Conservation (phyloP, 352 stramenopile species). For the Pythium rhizo-oryzae region DNA sequence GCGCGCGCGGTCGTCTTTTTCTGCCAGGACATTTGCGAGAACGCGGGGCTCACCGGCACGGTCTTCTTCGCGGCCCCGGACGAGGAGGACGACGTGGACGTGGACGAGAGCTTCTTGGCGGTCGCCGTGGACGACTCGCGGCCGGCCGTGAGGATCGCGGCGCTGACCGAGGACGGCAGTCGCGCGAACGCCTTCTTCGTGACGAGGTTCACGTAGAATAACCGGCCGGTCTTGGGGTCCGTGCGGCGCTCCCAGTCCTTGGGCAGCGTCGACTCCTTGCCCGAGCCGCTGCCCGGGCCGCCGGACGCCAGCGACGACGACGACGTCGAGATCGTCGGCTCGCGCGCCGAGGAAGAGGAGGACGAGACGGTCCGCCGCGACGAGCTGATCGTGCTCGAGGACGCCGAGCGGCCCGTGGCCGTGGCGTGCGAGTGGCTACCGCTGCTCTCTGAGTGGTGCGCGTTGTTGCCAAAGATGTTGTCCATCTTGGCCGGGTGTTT, state of each 20-base stretch:
- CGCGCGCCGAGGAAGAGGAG: constrained; percentile 26
- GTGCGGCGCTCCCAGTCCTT: constrained; percentile 82
- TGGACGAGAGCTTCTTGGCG: constrained; percentile 27
- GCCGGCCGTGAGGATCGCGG: constrained; percentile 61
- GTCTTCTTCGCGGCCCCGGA: constrained; percentile 35
- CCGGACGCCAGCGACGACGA: constrained; percentile 7
- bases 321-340: constrained; percentile 39
- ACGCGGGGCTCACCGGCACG: constrained; percentile 71
- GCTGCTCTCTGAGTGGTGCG: constrained; percentile 16
- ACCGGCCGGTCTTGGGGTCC: constrained; percentile 73
- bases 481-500: constrained; percentile 66
- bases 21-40: constrained; percentile 87
- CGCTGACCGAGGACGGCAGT: constrained; percentile 72
- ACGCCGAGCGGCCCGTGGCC: constrained; percentile 12
- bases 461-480: constrained; percentile 59
- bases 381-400: constrained; percentile 1
- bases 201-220: constrained; percentile 85
- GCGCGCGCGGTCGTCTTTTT: constrained; percentile 38
- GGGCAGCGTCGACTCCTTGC: constrained; percentile 43
- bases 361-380: constrained; percentile 35
- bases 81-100: neutral
- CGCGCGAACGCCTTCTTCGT: constrained; percentile 84
- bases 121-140: constrained; percentile 24
- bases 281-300: constrained; percentile 20
- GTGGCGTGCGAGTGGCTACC: constrained; percentile 1